Percentiles rank a stretch among this genome's conserved stretches.
Conservation (phyloP, 2,329 filamentous ascomycete species). For the Penicillium sp. region DNA sequence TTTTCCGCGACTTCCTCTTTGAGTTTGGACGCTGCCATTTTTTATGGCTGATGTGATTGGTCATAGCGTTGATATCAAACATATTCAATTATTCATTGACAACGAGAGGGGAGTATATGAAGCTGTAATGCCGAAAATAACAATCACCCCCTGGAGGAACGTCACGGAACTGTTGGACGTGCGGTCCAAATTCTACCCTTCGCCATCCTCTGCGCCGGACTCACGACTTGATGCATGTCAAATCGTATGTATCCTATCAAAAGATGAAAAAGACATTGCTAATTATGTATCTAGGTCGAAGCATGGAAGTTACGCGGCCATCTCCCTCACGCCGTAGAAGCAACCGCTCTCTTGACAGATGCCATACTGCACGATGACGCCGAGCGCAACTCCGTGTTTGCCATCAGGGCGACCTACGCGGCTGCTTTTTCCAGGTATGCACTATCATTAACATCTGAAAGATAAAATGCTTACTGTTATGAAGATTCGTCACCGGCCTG, state of each 20-base stretch:
- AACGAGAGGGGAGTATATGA: no score
- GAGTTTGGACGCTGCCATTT: neutral
- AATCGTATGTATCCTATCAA: slow-evolving; percentile 26
- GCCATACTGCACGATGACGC: slow-evolving; percentile 43
- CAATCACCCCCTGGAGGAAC: slow-evolving; percentile 41
- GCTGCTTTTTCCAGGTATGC: slow-evolving; percentile 43
- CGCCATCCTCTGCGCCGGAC: slow-evolving; percentile 30
- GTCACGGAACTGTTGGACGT: slow-evolving; percentile 34
- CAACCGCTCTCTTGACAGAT: slow-evolving; percentile 44
- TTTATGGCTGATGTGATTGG: neutral
- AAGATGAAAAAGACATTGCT: neutral
- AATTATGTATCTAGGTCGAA: slow-evolving; percentile 30
- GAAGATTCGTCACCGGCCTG: slow-evolving; percentile 44
- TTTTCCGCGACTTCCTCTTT: neutral
- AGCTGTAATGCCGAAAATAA: slow-evolving; percentile 37
- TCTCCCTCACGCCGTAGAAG: slow-evolving; percentile 44
- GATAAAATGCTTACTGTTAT: neutral
- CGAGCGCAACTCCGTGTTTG: slow-evolving; percentile 39
- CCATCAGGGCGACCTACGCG: slow-evolving; percentile 42
- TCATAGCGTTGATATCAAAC: neutral
- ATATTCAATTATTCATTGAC: no score
- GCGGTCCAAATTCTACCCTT: slow-evolving; percentile 38
- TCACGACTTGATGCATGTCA: slow-evolving; percentile 37
- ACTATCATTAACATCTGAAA: no score
- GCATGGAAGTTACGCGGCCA: slow-evolving; percentile 44